Percentiles rank a stretch among this genome's conserved stretches.
These are phyloP conservation scores for Schizophyllum amplum DNA, from an alignment of 1,284 basidiomycete species.

Conservation along the genomic window DNA sequence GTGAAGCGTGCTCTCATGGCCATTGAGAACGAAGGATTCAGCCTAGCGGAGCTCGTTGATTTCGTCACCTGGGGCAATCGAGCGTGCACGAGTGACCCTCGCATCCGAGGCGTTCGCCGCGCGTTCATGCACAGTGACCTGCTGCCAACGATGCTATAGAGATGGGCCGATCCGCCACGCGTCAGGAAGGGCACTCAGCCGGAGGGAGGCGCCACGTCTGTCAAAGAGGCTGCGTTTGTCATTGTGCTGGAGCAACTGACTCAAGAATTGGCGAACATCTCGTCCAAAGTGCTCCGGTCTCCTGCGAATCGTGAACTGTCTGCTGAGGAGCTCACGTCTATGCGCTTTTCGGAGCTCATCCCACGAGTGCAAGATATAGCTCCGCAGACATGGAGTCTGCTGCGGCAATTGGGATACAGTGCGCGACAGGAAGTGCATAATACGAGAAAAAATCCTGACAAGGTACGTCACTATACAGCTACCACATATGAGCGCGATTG, in stretches of 20 bases:
- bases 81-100: too few species aligned
- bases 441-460: conserved; percentile 1
- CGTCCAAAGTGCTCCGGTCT: conserved; percentile 10
- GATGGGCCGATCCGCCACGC: too few species aligned
- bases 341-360: conserved; percentile 12
- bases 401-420: neutral
- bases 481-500: neutral
- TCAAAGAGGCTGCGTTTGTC: conserved; percentile 15
- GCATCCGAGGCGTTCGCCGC: too few species aligned
- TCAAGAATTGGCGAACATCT: conserved; percentile 11
- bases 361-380: neutral
- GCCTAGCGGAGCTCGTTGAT: too few species aligned
- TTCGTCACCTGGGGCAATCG: too few species aligned
- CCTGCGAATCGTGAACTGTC: conserved; percentile 12
- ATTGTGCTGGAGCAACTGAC: conserved; percentile 8
- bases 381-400: neutral
- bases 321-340: conserved; percentile 10
- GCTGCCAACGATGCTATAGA: too few species aligned
- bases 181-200: conserved; percentile 5
- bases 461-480: neutral
- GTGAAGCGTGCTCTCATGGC: too few species aligned
- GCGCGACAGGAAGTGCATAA: neutral
- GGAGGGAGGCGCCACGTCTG: conserved; percentile 11
- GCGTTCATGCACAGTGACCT: too few species aligned
- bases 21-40: too few species aligned